Conservation (phyloP, 1,284 basidiomycete species). For the Irpex sp. region DNA sequence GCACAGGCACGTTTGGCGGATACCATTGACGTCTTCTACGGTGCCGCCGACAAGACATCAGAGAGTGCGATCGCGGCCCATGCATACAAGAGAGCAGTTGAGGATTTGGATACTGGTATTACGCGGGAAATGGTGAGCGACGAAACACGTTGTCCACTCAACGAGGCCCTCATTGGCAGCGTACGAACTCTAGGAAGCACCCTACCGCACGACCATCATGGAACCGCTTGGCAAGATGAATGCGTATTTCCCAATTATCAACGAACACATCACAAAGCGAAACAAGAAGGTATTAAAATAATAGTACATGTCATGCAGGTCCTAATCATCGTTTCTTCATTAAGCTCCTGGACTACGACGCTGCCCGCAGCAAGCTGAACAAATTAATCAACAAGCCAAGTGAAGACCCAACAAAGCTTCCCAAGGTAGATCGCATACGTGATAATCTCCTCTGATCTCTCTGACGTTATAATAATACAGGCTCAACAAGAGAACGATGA, state of each 20-base stretch:
- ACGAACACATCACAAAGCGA: conserved; percentile 91
- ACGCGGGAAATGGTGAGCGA: conserved; percentile 77
- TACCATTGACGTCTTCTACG: conserved; percentile 93
- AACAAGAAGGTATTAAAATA: conserved; percentile 86
- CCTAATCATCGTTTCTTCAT: not conserved
- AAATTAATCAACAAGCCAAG: conserved; percentile 92
- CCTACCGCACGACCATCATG: conserved; percentile 92
- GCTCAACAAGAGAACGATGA: conserved; percentile 96
- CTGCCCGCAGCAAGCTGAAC: conserved; percentile 84
- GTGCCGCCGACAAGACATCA: conserved; percentile 77
- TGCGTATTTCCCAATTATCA: conserved; percentile 92
- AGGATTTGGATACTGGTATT: conserved; percentile 88
- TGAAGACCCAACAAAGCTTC: conserved; percentile 91
- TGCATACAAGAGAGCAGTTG: conserved; percentile 93
- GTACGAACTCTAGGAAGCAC: conserved; percentile 66
- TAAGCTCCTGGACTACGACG: conserved; percentile 93
- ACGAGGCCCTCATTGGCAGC: not conserved
- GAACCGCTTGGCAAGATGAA: conserved; percentile 97
- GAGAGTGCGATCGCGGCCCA: conserved; percentile 97
- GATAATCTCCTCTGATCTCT: not conserved
- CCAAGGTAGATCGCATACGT: conserved; percentile 50
- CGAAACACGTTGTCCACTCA: not conserved
- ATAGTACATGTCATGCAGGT: not conserved
- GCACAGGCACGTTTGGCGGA: conserved; percentile 94
- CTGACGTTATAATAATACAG: conserved; percentile 31